Evolutionary conservation across 176 grass and related monocot genomes (phyloP), one percentile per base, ranked within the genome.

Genomic region (Dendrocalamus sinicus): DNA sequence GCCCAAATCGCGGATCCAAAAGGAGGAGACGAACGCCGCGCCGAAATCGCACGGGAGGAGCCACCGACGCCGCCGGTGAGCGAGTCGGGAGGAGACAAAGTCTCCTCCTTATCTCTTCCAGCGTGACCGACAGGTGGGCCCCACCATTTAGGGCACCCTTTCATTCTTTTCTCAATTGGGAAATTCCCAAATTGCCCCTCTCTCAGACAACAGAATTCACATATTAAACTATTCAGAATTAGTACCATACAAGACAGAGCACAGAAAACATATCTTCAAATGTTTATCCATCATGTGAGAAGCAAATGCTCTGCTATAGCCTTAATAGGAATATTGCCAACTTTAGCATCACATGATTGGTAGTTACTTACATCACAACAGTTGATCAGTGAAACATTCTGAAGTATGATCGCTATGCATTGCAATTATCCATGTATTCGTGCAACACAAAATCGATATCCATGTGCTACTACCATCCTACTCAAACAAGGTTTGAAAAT

Each of bases 31-130:
- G 1, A 28, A 0, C 28, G 28, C 28, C 28, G 28, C 28, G 1
- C 28, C n/a, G n/a, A n/a, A 1, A 1, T 0, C 1, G 28, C 0
- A 1, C 0, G 28, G 1, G 28, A 28, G 28, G 28, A n/a, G n/a
- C n/a, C n/a, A n/a, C n/a, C 28, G 1, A 0, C 0, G 28, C 28
- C 28, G 1, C 28, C 28, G 1, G 28, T 28, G 28, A 28, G 1
- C 28, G 28, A 0, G 1, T 28, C 28, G 28, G 28, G 28, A 28
- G 28, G 1, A 28, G 28, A 28, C 28, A 28, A 28, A 28, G 28
- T 28, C 28, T 28, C 28, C 28, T 28, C 28, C 28, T 1, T 28
- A 0, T 28, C 28, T 28, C 1, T 28, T 28, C 28, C 1, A 0
- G 28, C 1, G 28, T 0, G 28, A 28, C 28, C 28, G 28, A 1